Evolutionary conservation across 768 basidiomycete species (phyloP).

Genomic region (Sistotremastrum suecicum): DNA sequence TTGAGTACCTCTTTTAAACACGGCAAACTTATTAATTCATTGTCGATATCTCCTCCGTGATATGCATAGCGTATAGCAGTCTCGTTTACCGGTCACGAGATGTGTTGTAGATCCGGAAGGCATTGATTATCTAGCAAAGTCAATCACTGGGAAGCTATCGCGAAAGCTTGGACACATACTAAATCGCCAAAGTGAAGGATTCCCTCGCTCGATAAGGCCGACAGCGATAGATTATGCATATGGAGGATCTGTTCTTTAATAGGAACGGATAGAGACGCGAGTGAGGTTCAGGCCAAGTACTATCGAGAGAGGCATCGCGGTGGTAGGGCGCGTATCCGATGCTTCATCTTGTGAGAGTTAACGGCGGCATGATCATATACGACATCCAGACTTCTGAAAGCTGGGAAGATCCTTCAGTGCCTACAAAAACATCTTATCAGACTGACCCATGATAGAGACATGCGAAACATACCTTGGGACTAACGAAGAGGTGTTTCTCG

Average conservation of each 20-base stretch:
- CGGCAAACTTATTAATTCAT: conserved; percentile 76
- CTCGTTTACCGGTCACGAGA: conserved; percentile 87
- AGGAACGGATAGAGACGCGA: conserved; percentile 71
- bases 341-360: conserved; percentile 96
- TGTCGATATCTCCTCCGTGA: conserved; percentile 91
- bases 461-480: conserved; percentile 31
- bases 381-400: conserved; percentile 71
- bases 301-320: conserved; percentile 85
- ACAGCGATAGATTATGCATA: conserved; percentile 84
- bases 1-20: conserved; percentile 69
- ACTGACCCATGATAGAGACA: not conserved
- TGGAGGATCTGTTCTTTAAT: conserved; percentile 64
- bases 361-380: conserved; percentile 88
- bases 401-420: conserved; percentile 67
- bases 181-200: conserved; percentile 99
- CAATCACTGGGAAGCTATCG: too few relatives aligned
- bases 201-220: conserved; percentile 83
- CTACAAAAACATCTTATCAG: conserved; percentile 1
- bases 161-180: conserved; percentile 34
- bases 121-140: conserved; percentile 83
- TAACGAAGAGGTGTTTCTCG: conserved; percentile 78
- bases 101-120: conserved; percentile 78
- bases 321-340: conserved; percentile 95
- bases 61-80: conserved; percentile 91
- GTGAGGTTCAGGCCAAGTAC: conserved; percentile 78